Evolutionary conservation across 768 basidiomycete genomes (phyloP), one percentile per base, ranked within the genome.

Genomic region (Amanita pallidorosea): DNA sequence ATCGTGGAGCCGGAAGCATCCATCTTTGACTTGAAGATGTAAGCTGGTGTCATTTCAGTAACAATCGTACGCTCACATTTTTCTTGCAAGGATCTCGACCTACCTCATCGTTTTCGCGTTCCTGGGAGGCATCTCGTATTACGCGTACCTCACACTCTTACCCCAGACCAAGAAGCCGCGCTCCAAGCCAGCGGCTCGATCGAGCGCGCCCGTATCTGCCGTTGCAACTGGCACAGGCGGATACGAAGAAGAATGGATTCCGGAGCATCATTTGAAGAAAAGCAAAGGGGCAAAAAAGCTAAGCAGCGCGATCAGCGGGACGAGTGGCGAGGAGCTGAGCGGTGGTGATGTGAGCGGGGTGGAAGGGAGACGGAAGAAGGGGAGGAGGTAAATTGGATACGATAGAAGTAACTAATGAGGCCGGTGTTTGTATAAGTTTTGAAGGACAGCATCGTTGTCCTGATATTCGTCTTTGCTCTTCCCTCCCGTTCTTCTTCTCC

Each of bases 161-260:
- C 88, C 86, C 20, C 73, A 76, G 49, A 52, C 76, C 40, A 86
- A 82, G 69, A 83, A 81, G 62, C 61, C 70, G 31, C 70, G 76
- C 48, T 62, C 67, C 49, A 72, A 70, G 22, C 60, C 68, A 1
- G 57, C 73, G 18, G 53, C 67, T 7, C 61, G 72, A 5, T 70
- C 77, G 47, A 81, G 76, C 51, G 65, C 78, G 4, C 77, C 84
- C 7, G 73, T 76, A 34, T 55, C 77, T 7, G 75, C 76, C 33
- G 83, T 83, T 6, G 81, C 82, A 29, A 79, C 79, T 20, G 79
- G 81, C 33, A 73, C 80, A 2, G 76, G 81, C 35, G 82, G 80
- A 40, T 90, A 91, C 57, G 80, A 87, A 59, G 86, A 91, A 61
- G 89, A 92, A 60, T 92, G 89, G 89, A 92, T 92, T 57, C 89